Conservation (phyloP, 2,329 filamentous ascomycete species). For the Stylonectria norvegica region DNA sequence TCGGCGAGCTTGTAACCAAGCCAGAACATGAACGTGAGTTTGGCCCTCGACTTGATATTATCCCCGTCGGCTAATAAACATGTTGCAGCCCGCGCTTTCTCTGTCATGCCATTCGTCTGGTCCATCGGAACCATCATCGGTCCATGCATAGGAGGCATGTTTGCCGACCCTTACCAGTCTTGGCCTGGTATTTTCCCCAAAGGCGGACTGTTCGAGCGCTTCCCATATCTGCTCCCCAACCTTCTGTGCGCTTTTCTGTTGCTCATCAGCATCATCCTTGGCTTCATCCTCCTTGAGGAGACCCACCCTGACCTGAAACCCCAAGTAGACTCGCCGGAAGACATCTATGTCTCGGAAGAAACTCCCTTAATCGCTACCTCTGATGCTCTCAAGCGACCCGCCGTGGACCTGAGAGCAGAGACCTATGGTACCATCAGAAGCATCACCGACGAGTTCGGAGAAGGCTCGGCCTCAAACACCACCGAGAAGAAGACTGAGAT, state of each 20-base stretch:
- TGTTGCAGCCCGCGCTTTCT: constrained; percentile 69
- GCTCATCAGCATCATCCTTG: constrained; percentile 72
- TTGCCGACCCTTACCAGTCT: constrained; percentile 72
- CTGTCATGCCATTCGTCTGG: constrained; percentile 95
- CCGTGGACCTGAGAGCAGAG: constrained; percentile 71
- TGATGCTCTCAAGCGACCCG: constrained; percentile 68
- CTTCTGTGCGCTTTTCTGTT: constrained; percentile 76
- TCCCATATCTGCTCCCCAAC: constrained; percentile 88
- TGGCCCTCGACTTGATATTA: not conserved
- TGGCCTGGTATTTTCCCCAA: constrained; percentile 69
- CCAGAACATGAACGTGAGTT: constrained; percentile 83
- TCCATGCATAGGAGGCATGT: constrained; percentile 81
- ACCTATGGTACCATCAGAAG: constrained; percentile 70
- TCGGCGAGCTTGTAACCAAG: constrained; percentile 78
- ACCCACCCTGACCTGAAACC: constrained; percentile 82
- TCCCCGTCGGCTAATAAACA: constrained; percentile 3
- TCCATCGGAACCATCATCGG: constrained; percentile 85
- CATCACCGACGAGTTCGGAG: constrained; percentile 47
- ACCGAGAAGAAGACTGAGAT: constrained; percentile 33
- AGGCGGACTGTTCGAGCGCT: constrained; percentile 67
- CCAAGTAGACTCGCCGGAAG: constrained; percentile 42
- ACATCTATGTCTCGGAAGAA: constrained; percentile 57
- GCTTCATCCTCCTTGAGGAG: constrained; percentile 80
- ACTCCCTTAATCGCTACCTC: constrained; percentile 74
- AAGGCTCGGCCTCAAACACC: constrained; percentile 23